Evolutionary conservation across 176 grass and related monocot species (phyloP).

Genomic region (Poa annua): DNA sequence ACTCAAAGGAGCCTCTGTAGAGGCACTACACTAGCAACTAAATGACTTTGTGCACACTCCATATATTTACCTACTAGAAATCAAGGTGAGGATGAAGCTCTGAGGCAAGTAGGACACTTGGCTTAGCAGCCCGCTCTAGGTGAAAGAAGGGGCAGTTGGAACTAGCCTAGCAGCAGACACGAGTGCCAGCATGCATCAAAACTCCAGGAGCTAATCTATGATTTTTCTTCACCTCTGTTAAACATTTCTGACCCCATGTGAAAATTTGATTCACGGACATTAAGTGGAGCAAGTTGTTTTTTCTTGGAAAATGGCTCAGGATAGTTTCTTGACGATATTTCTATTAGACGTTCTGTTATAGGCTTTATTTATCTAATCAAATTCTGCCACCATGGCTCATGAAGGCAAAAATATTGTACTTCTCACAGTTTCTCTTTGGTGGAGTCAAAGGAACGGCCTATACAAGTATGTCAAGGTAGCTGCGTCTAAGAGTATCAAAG

Average conservation of each 20-base stretch:
- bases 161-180: background rate
- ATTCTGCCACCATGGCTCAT: background rate
- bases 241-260: background rate
- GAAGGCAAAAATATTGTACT: background rate
- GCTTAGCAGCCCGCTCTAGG: background rate
- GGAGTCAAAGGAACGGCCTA: background rate
- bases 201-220: background rate
- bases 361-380: background rate
- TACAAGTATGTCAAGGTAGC: background rate
- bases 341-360: background rate
- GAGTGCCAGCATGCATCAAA: slow-evolving; percentile 1
- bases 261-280: background rate
- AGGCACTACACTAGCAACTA: background rate
- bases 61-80: background rate
- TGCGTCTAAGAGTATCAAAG: background rate
- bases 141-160: background rate
- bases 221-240: background rate
- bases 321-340: background rate
- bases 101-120: slow-evolving; percentile 9
- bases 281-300: background rate
- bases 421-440: background rate
- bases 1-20: background rate
- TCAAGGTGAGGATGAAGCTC: background rate
- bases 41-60: background rate
- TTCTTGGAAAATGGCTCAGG: background rate